Evolutionary conservation across 1,284 basidiomycete genomes (phyloP).

Genomic region (Apiotrichum porosum): DNA sequence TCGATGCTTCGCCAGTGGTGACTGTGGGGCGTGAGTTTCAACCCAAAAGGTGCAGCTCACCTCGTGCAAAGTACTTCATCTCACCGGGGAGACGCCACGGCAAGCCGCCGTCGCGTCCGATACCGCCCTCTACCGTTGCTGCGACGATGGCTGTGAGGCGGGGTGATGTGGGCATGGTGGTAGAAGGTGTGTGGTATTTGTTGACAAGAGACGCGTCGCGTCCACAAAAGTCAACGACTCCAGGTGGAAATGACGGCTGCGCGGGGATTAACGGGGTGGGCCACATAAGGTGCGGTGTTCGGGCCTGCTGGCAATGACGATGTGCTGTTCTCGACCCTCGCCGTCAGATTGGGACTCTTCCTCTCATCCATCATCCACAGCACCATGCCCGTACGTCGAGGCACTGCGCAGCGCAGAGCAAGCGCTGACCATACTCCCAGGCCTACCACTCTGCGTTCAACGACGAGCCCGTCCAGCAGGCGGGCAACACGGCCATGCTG

Average conservation of each 20-base stretch:
- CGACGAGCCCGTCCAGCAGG: slow-evolving; percentile 68
- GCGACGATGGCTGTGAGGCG: slow-evolving; percentile 84
- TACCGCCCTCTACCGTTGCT: slow-evolving; percentile 80
- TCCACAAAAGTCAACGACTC: not conserved
- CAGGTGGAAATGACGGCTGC: no score
- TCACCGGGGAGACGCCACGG: slow-evolving; percentile 89
- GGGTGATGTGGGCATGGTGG: slow-evolving; percentile 2
- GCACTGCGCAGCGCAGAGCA: not conserved
- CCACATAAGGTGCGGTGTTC: no score
- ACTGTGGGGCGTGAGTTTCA: slow-evolving; percentile 27
- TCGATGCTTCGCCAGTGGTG: slow-evolving; percentile 34
- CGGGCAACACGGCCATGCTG: slow-evolving; percentile 86
- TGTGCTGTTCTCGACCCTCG: no score
- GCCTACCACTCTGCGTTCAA: slow-evolving; percentile 95
- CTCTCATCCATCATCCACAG: not conserved
- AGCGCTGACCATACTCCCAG: slow-evolving; percentile 49
- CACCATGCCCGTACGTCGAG: slow-evolving; percentile 22
- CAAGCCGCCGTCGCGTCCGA: slow-evolving; percentile 68
- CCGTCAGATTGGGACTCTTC: not conserved
- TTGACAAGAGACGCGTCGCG: slow-evolving; percentile 4
- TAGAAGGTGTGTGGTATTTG: not conserved
- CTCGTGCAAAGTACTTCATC: slow-evolving; percentile 86
- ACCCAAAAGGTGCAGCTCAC: slow-evolving; percentile 30
- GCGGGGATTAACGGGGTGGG: no score
- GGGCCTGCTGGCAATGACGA: no score